Evolutionary conservation across 331 rosid species (phyloP), one percentile per base, ranked within the genome.

Genomic region (Malus hybrid): DNA sequence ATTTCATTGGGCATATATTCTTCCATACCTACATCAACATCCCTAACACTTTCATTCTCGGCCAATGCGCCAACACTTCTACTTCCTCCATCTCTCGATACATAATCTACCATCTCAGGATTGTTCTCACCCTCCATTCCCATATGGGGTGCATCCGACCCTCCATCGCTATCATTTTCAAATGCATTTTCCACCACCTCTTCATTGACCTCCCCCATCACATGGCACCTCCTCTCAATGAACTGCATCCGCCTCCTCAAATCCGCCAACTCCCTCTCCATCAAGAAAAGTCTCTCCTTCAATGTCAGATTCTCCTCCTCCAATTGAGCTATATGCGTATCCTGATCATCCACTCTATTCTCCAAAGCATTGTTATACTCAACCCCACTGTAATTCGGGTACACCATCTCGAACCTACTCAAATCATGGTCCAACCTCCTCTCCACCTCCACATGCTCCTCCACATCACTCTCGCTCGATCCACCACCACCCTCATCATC

Each of bases 341-440:
- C 97, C 84, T 94, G 94, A 88, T 94, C 98, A 82, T 91, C 98
- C 24, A 94, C 97, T 82, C 90, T 82, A 75, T 90, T 94, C 85
- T 90, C 96, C 79, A 91, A 74, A 24, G 24, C 24, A 24, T 24
- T 24, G 24, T 24, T 24, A 24, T 24, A 24, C 24, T 24, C 24
- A 24, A 42, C 93, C 67, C 93, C 98, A 13, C 76, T 80, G 65
- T 89, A 89, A 70, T 90, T 90, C 6, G 96, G 96, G 81, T 87
- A 88, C 42, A 94, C 87, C 96, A 94, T 91, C 86, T 94, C 97
- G 3, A 91, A 94, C 65, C 97, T 73, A 69, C 97, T 94, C 95
- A 94, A 85, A 81, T 94, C 98, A 77, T 91, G 96, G 75, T 91
- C 96, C 84, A 94, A 76, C 81, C 97, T 86, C 76, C 97, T 85